Conservation (phyloP, 768 basidiomycete genomes). For the Lactarius hengduanensis region DNA sequence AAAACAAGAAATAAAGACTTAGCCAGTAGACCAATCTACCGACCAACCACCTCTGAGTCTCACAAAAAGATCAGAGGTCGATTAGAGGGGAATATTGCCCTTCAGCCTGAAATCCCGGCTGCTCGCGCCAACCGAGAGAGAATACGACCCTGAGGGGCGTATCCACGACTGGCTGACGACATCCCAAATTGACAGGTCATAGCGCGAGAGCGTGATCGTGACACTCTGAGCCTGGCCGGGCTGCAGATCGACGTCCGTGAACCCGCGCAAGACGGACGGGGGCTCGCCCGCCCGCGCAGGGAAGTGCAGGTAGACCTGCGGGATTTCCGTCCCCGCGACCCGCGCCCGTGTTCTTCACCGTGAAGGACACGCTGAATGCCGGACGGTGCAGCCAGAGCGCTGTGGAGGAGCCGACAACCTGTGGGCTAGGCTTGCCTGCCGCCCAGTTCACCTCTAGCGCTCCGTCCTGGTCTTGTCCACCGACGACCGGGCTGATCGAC, state of each 20-base stretch:
- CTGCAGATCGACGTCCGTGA: slow-evolving; percentile 29
- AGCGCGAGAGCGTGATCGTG: slow-evolving; percentile 28
- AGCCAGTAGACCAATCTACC: too few relatives aligned
- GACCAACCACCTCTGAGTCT: neutral
- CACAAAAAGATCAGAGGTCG: neutral
- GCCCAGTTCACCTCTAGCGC: slow-evolving; percentile 54
- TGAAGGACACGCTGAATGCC: slow-evolving; percentile 59
- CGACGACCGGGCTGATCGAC: slow-evolving; percentile 42
- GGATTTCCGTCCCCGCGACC: slow-evolving; percentile 69
- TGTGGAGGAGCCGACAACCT: slow-evolving; percentile 55
- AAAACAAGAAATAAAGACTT: neutral
- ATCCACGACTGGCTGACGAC: slow-evolving; percentile 38
- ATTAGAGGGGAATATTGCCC: slow-evolving; percentile 7
- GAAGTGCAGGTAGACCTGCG: slow-evolving; percentile 75
- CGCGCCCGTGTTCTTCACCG: slow-evolving; percentile 61
- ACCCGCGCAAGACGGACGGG: slow-evolving; percentile 53
- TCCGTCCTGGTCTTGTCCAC: slow-evolving; percentile 37
- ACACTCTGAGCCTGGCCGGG: slow-evolving; percentile 29
- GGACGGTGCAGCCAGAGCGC: slow-evolving; percentile 73
- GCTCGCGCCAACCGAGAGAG: slow-evolving; percentile 35
- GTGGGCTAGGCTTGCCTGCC: slow-evolving; percentile 52
- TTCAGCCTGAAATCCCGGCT: slow-evolving; percentile 25
- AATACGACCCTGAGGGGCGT: slow-evolving; percentile 35
- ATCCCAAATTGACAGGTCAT: slow-evolving; percentile 37
- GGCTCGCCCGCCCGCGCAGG: slow-evolving; percentile 64